Conservation (phyloP, 768 basidiomycete genomes). For the Rhodosporidiobolus sp. region DNA sequence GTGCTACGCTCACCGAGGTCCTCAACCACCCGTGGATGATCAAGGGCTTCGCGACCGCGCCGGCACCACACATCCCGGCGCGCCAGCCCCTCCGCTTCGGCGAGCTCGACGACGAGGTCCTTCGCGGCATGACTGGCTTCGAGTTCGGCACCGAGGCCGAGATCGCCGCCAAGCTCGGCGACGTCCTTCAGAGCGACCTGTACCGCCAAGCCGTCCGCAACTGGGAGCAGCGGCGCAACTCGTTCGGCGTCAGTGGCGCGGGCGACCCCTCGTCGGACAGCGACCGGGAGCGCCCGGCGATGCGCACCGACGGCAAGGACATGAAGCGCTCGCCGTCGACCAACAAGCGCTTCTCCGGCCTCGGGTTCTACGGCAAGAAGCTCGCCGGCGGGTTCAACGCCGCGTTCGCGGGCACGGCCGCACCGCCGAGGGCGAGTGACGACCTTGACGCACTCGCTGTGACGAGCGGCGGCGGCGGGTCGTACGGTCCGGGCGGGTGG, state of each 20-base stretch:
- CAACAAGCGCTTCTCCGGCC: slow-evolving; percentile 78
- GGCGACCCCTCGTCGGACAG: slow-evolving; percentile 6
- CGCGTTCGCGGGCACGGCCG: slow-evolving; percentile 34
- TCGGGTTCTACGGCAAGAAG: slow-evolving; percentile 90
- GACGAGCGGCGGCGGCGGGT: background rate
- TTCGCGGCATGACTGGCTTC: slow-evolving; percentile 90
- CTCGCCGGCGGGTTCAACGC: slow-evolving; percentile 51
- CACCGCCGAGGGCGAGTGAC: slow-evolving; percentile 13
- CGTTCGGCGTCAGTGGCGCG: background rate
- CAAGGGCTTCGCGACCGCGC: slow-evolving; percentile 75
- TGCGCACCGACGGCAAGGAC: slow-evolving; percentile 33
- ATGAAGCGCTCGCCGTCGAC: slow-evolving; percentile 53
- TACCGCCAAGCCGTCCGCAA: slow-evolving; percentile 69
- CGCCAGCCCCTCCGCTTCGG: slow-evolving; percentile 84
- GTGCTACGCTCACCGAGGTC: slow-evolving; percentile 80
- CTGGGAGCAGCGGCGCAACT: slow-evolving; percentile 62
- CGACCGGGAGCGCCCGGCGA: slow-evolving; percentile 29
- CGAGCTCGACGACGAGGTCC: slow-evolving; percentile 80
- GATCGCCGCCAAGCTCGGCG: slow-evolving; percentile 68
- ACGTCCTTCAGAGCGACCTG: slow-evolving; percentile 70
- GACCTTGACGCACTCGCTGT: background rate
- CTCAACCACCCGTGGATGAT: slow-evolving; percentile 88
- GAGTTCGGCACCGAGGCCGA: slow-evolving; percentile 89
- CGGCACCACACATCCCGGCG: slow-evolving; percentile 78
- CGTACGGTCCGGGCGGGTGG: background rate